Percentiles rank a stretch among this genome's conserved stretches.
These are phyloP conservation scores for Penicillium brasilianum DNA, from an alignment of 2,329 filamentous ascomycete genomes.

Conservation along the genomic window DNA sequence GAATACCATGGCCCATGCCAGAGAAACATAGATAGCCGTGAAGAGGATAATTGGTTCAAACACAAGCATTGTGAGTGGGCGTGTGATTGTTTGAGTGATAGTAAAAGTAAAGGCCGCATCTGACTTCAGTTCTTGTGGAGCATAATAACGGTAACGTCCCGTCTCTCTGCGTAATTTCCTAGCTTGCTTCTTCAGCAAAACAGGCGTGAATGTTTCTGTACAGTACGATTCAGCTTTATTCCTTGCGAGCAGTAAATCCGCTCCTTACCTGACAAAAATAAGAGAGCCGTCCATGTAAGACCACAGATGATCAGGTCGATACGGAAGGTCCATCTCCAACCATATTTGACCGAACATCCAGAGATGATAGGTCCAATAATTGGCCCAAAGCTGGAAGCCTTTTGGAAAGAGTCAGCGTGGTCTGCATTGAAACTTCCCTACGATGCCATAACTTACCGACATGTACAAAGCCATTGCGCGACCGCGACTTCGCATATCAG, in stretches of 20 bases:
- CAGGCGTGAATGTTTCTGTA: conserved; percentile 64
- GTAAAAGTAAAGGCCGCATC: conserved; percentile 22
- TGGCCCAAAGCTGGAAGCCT: conserved; percentile 49
- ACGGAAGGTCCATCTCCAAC: conserved; percentile 57
- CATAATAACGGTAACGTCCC: conserved; percentile 56
- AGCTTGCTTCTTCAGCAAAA: conserved; percentile 64
- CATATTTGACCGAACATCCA: conserved; percentile 47
- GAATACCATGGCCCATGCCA: conserved; percentile 71
- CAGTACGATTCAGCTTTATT: not conserved
- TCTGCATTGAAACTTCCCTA: not conserved
- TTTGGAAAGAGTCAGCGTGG: conserved; percentile 5
- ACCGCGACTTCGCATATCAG: conserved; percentile 45
- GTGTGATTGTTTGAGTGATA: conserved; percentile 63
- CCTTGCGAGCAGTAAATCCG: too few species aligned
- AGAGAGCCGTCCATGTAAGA: conserved; percentile 61
- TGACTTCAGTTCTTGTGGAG: conserved; percentile 66
- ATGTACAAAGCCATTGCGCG: conserved; percentile 49
- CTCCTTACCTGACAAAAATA: conserved; percentile 60
- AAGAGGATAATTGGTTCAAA: conserved; percentile 76
- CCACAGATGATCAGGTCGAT: conserved; percentile 70
- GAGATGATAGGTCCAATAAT: conserved; percentile 52
- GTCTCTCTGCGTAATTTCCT: conserved; percentile 61
- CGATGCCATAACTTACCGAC: conserved; percentile 35
- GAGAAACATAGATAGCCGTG: conserved; percentile 71
- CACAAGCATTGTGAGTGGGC: conserved; percentile 73